Conservation (phyloP, 2,329 filamentous ascomycete genomes). For the Orbilia javanica region DNA sequence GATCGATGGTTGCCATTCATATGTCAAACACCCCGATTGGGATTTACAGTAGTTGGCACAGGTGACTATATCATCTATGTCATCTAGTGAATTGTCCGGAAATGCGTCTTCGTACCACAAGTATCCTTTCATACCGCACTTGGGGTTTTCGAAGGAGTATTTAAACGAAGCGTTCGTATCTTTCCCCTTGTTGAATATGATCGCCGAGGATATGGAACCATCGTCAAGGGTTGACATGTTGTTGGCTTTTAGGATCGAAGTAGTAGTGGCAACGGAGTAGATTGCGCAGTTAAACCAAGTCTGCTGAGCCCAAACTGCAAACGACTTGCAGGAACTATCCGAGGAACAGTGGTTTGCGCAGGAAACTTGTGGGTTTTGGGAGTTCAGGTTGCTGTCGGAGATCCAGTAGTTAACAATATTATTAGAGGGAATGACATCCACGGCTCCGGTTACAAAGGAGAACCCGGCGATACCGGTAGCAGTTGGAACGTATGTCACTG, state of each 20-base stretch:
- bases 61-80: constrained; percentile 28
- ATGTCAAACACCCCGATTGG: constrained; percentile 27
- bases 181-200: constrained; percentile 46
- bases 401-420: constrained; percentile 34
- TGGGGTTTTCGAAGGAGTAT: constrained; percentile 36
- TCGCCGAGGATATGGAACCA: constrained; percentile 7
- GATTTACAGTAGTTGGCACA: constrained; percentile 38
- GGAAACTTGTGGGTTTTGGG: background rate
- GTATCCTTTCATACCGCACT: constrained; percentile 36
- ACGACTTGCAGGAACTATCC: constrained; percentile 20
- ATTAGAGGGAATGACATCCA: constrained; percentile 8
- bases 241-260: constrained; percentile 5
- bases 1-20: constrained; percentile 41
- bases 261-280: constrained; percentile 1
- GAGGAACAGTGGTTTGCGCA: constrained; percentile 31
- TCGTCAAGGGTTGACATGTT: constrained; percentile 24
- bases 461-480: constrained; percentile 18
- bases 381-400: constrained; percentile 9
- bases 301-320: constrained; percentile 26
- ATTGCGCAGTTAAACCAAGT: constrained; percentile 24
- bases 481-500: constrained; percentile 22
- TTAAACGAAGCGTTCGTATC: constrained; percentile 11
- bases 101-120: constrained; percentile 4
- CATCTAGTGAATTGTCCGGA: background rate
- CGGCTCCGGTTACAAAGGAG: constrained; percentile 18